phyloP scores from a whole-genome alignment of 2,329 filamentous ascomycete genomes.

The Pseudogymnoascus sp. region DNA sequence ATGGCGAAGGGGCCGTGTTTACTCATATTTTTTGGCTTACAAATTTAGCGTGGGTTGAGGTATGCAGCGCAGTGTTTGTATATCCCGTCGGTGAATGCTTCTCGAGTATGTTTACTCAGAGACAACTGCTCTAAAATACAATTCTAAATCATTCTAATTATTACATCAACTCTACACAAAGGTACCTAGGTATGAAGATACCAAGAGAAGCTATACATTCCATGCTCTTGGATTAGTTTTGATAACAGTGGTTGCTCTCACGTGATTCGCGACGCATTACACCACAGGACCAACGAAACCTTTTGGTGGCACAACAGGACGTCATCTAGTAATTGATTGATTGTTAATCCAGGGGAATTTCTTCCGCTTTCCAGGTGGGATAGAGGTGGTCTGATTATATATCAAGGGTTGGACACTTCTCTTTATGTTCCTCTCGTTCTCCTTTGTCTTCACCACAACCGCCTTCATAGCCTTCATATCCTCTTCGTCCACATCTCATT shows the following conservation, averaged over 20 bases:
- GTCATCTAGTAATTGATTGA: neutral
- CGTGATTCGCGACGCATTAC: neutral
- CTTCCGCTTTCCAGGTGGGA: neutral
- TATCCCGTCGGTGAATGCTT: neutral
- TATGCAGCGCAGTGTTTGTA: neutral
- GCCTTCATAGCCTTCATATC: neutral
- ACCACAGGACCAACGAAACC: neutral
- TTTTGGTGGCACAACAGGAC: conserved; percentile 1
- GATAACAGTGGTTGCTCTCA: neutral
- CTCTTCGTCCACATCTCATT: neutral
- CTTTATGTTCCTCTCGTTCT: neutral
- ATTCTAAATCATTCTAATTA: neutral
- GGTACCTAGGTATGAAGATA: too few relatives aligned
- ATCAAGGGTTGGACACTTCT: neutral
- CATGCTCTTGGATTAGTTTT: neutral
- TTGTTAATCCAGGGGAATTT: conserved; percentile 1
- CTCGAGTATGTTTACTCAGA: neutral
- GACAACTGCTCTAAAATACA: neutral
- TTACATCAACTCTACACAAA: too few relatives aligned
- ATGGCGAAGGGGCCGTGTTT: neutral
- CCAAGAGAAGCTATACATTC: neutral
- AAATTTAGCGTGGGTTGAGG: neutral
- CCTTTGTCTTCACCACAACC: neutral
- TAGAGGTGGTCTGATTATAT: neutral
- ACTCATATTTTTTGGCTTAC: neutral